phyloP scores from a whole-genome alignment of 129 eudicot genomes.

The Tagetes erecta region DNA sequence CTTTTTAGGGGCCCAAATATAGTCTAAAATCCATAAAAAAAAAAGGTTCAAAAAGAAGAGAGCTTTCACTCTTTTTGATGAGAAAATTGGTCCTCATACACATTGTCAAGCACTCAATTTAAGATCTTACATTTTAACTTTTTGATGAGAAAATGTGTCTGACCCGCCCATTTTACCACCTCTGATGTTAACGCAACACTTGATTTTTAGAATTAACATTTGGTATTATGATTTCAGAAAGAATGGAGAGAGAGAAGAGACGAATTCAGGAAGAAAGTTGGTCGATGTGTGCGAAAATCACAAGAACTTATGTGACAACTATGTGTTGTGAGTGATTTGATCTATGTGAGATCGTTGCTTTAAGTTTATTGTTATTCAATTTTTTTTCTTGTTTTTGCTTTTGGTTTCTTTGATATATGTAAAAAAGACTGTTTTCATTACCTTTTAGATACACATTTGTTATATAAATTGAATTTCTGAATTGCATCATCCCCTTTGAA shows the following conservation, averaged over 20 bases:
- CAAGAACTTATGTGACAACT: constrained; percentile 56
- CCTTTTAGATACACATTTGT: not conserved
- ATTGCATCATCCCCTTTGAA: not conserved
- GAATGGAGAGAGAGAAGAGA: constrained; percentile 84
- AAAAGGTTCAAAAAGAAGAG: no score
- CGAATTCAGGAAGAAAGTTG: constrained; percentile 75
- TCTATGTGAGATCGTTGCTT: not conserved
- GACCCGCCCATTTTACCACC: not conserved
- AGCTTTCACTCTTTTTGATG: no score
- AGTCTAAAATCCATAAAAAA: no score
- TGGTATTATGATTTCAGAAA: constrained; percentile 51
- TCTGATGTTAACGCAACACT: not conserved
- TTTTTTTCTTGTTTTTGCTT: constrained; percentile 7
- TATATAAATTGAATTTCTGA: not conserved
- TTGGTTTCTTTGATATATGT: constrained; percentile 8
- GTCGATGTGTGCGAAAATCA: constrained; percentile 75
- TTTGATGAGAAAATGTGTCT: not conserved
- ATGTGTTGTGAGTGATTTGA: no score
- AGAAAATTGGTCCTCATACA: no score
- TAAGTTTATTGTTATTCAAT: constrained; percentile 31
- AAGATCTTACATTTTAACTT: no score
- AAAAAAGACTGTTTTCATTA: not conserved
- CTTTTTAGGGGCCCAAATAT: no score
- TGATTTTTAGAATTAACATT: not conserved
- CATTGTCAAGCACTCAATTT: no score